Conservation (phyloP, 441 rosid genomes). For the Isatis lusitanica region DNA sequence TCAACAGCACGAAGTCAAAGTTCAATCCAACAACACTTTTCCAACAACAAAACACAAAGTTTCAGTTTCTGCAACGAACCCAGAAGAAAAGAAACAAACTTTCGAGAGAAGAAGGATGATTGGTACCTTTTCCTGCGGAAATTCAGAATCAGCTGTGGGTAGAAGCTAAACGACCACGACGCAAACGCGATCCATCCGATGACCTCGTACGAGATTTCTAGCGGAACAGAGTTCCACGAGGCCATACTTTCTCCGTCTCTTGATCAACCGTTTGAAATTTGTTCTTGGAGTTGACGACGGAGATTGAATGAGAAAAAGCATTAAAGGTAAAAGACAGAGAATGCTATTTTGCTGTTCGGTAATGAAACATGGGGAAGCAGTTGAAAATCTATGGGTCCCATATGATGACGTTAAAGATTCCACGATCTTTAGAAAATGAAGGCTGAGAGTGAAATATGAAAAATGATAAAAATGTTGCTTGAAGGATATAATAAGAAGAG, state of each 20-base stretch:
- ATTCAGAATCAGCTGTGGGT: constrained; percentile 84
- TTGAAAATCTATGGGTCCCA: not conserved
- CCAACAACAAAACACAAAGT: not conserved
- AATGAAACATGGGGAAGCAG: not conserved
- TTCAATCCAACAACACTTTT: constrained; percentile 90
- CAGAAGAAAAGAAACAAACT: not conserved
- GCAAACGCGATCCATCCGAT: constrained; percentile 80
- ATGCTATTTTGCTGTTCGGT: not conserved
- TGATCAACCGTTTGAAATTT: not conserved
- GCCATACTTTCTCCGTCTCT: constrained; percentile 37
- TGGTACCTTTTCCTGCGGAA: constrained; percentile 70
- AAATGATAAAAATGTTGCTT: too few relatives aligned
- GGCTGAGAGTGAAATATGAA: too few relatives aligned
- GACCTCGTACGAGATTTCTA: constrained; percentile 57
- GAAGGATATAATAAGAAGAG: not conserved
- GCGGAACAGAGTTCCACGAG: constrained; percentile 78
- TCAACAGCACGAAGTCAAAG: constrained; percentile 84
- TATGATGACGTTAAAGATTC: not conserved
- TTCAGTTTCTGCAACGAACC: not conserved
- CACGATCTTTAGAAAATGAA: not conserved
- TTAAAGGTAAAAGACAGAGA: not conserved
- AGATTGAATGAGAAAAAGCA: not conserved
- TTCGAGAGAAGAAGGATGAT: not conserved
- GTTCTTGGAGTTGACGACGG: not conserved
- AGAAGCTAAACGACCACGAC: constrained; percentile 83